Base-by-base conservation (phyloP, 2,329 filamentous ascomycete genomes). In the Botrytis elliptica region DNA sequence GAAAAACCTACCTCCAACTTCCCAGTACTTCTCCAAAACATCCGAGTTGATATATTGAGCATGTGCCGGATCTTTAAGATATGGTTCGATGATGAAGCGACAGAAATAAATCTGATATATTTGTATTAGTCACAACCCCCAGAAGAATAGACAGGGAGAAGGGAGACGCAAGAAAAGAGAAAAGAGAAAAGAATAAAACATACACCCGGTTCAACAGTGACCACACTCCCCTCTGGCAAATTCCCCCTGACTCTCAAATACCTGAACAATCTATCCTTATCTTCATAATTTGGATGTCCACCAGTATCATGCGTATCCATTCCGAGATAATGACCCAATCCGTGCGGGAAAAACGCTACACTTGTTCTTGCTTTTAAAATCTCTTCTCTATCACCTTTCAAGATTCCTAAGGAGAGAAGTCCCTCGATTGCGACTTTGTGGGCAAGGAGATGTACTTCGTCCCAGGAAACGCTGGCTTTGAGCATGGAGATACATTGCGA, bases 191-290 rank as follows among this genome's bases (percentile, higher is more conserved):
- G 14, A 46, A 55, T 73, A 74, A 59, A 71, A 85, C 89, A 83
- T 85, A 93, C 89, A 66, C 96, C 96, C 20, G 96, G 96, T 85
- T 99, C 96, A 57, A 98, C 95, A 0, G 96, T 99, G 71, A 99
- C 91, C 38, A 99, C 93, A 68, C 91, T 91, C 12, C 92, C 92
- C 0, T 90, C 91, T 0, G 94, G 93, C 66, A 98, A 82, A 36
- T 84, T 87, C 20, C 93, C 91, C 71, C 96, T 86, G 57, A 97
- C 91, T 63, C 96, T 87, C 75, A 99, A 85, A 81, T 98, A 98
- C 71, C 90, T 88, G 84, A 98, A 98, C 87, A 98, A 89, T 52
- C 88, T 85, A 81, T 99, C 95, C 74, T 88, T 85, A 81, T 99
- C 96, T 14, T 86, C 85, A 79, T 93, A 93, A 82, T 95, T 92